Evolutionary conservation across 495 filamentous ascomycete species (phyloP), one percentile per base, ranked within the genome.

Genomic region (Cladorrhinum samala): DNA sequence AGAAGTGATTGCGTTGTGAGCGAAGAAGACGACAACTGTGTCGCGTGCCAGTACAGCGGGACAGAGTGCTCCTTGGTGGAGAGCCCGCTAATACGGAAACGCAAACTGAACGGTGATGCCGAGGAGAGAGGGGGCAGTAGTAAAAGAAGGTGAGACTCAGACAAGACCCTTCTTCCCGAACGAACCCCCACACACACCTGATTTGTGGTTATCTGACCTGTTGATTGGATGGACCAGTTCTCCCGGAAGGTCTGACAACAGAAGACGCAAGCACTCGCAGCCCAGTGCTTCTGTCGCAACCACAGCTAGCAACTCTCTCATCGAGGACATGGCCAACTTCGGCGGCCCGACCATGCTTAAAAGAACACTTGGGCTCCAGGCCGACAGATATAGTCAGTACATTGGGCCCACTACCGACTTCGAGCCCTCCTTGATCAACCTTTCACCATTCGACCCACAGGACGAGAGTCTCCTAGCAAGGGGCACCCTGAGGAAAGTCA

Each of bases 1-100:
- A 90, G 91, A 69, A 89, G 84, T 61, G 85, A 90, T 61, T 98
- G 93, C 73, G 89, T 94, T 51, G 87, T 95, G 71, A 87, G 90
- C 64, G 82, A 83, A 41, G 83, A 83, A 21, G 78, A 82, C 33
- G 77, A 78, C 23, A 76, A 72, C 61, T 86, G 83, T 65, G 72
- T 83, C 52, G 72, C 82, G 30, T 86, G 83, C 64, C 77, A 81
- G 64, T 76, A 78, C 65, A 79, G 76, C 58, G 77, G 76, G 40
- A 75, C 78, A 61, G 78, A 81, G 23, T 86, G 83, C 63, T 84
- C 83, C 6, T 77, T 85, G 66, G 71, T 76, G 25, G 79, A 80
- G 43, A 88, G 89, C 52, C 77, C 82, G 19, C 81, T 80, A 52
- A 78, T 83, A 27, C 82, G 84, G 72, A 95, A 87, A 78, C 82